Percentiles rank a stretch among this genome's conserved stretches.
phyloP scores from a whole-genome alignment of 2,329 filamentous ascomycete species.

The Botryotinia narcissicola region DNA sequence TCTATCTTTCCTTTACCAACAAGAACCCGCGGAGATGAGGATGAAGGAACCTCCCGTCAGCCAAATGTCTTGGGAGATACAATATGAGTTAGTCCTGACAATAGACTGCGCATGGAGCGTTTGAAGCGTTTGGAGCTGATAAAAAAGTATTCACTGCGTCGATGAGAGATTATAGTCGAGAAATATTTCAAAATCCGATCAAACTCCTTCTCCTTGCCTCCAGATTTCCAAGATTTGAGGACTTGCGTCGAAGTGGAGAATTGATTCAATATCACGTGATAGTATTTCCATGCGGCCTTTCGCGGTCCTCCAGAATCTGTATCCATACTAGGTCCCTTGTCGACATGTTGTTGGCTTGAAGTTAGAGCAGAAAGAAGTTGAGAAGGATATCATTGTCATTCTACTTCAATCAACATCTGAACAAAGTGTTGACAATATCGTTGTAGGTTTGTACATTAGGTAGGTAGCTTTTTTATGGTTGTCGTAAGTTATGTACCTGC shows the following conservation, averaged over 20 bases:
- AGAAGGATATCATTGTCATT: too few species aligned
- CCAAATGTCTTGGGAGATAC: background rate
- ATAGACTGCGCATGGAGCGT: background rate
- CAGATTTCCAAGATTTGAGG: background rate
- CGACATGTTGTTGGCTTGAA: background rate
- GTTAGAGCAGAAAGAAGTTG: background rate
- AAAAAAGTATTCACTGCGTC: background rate
- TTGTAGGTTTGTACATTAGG: background rate
- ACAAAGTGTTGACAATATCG: background rate
- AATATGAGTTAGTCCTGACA: background rate
- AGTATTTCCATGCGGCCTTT: conserved; percentile 4
- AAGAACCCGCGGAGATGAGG: background rate
- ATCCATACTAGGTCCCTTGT: background rate
- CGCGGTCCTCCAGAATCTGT: background rate
- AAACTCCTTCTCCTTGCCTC: background rate
- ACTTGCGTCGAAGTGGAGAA: background rate
- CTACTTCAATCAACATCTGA: background rate
- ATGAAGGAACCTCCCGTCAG: background rate
- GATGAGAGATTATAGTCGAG: background rate
- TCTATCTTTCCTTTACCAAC: background rate
- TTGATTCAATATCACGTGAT: background rate
- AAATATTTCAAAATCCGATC: background rate
- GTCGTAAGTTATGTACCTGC: background rate
- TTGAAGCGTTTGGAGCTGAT: background rate
- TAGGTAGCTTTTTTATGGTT: background rate